Base-by-base conservation (phyloP, 2,329 filamentous ascomycete genomes). In the Furcasterigmium sp. region DNA sequence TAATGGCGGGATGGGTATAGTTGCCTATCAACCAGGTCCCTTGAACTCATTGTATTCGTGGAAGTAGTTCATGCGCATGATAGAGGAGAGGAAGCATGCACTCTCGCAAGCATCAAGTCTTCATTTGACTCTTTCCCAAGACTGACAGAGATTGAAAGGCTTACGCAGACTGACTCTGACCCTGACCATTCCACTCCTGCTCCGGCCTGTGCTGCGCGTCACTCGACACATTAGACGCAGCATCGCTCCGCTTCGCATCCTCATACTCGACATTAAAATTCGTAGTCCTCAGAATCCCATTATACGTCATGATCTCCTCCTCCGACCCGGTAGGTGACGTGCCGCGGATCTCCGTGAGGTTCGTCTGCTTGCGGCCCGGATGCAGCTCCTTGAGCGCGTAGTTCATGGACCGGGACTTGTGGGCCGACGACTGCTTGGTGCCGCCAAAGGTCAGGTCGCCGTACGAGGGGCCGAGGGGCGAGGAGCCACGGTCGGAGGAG, bases 261-360 rank as follows among this genome's bases (percentile, higher is more conserved):
- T 56, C 51, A 15, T 54, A 57, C 2, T 46, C 34, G 9, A 57
- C 39, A 35, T 57, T 46, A 15, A 59, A 48, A 14, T 64, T 56
- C 3, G 57, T 60, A 8, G 62, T 65, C 29, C 62, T 54, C 39
- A 68, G 50, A 26, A 68, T 68, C 26, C 63, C 62, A 37, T 65
- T 61, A 47, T 64, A 60, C 4, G 60, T 60, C 56, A 66, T 63
- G 32, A 65, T 66, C 45, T 65, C 62, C 48, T 66, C 63, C 47
- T 66, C 59, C 14, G 56, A 62, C 2, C 55, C 56, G 5, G 54
- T 59, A 3, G 62, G 58, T 36, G 62, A 62, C 15, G 51, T 50
- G 10, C 57, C 53, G 23, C 61, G 54, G 25, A 64, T 59, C 40
- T 62, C 61, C 5, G 63, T 59, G 14, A 47, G 51, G 47, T 56